These are phyloP conservation scores for Candida multigemmis DNA, from an alignment of 805 yeast genomes.

Conservation along the genomic window DNA sequence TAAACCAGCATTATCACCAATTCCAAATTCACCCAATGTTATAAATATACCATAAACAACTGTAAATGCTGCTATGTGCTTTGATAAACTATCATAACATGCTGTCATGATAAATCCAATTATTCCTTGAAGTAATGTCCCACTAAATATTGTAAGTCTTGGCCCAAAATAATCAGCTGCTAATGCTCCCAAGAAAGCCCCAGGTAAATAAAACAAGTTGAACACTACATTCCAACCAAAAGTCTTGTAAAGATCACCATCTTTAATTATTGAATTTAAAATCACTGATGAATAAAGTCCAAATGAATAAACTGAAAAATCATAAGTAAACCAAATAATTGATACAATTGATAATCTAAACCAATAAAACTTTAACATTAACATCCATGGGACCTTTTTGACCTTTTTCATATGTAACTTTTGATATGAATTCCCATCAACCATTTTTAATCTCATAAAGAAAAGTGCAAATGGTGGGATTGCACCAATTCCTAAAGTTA, in stretches of 20 bases:
- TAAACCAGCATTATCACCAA: slow-evolving; percentile 87
- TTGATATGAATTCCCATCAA: slow-evolving; percentile 64
- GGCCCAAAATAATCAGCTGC: slow-evolving; percentile 90
- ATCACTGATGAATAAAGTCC: slow-evolving; percentile 77
- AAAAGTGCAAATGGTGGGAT: slow-evolving; percentile 76
- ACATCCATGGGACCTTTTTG: slow-evolving; percentile 51
- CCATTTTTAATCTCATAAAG: slow-evolving; percentile 65
- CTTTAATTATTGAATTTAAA: slow-evolving; percentile 47
- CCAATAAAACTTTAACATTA: slow-evolving; percentile 75
- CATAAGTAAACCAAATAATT: slow-evolving; percentile 85
- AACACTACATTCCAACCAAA: slow-evolving; percentile 92
- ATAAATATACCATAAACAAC: slow-evolving; percentile 84
- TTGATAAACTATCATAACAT: slow-evolving; percentile 41
- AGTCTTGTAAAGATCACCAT: slow-evolving; percentile 54
- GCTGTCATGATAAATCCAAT: slow-evolving; percentile 84
- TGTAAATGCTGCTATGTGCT: slow-evolving; percentile 68
- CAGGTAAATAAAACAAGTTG: slow-evolving; percentile 84
- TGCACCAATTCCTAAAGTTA: slow-evolving; percentile 84
- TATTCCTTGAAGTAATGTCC: slow-evolving; percentile 65
- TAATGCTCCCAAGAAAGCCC: slow-evolving; percentile 80
- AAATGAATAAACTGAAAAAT: slow-evolving; percentile 80
- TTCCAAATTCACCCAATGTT: slow-evolving; percentile 87
- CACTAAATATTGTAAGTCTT: slow-evolving; percentile 61
- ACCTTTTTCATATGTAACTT: slow-evolving; percentile 62
- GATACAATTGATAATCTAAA: slow-evolving; percentile 64